A percentile compares a stretch with the other conserved stretches of the same genome.
phyloP scores from a whole-genome alignment of 352 stramenopile species.

The Lagenidium sp. region DNA sequence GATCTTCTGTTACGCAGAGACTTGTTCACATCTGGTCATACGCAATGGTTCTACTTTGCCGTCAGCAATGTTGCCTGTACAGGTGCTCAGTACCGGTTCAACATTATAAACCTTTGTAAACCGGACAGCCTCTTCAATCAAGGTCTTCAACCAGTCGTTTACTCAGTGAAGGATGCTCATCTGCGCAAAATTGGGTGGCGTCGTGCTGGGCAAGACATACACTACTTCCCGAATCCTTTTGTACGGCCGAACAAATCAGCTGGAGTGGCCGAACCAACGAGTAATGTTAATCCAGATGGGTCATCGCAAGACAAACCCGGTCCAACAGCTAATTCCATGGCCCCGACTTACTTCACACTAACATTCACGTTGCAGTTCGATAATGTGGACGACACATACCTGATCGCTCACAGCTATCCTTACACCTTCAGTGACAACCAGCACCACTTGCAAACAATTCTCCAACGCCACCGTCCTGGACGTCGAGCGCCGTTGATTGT shows the following conservation, averaged over 20 bases:
- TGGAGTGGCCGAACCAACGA: neutral
- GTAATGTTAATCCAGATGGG: too few species aligned
- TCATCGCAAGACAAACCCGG: too few species aligned
- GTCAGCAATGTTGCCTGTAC: conserved; percentile 53
- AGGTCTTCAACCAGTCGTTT: conserved; percentile 87
- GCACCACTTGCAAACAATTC: conserved; percentile 39
- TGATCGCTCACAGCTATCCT: conserved; percentile 89
- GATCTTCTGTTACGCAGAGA: conserved; percentile 86
- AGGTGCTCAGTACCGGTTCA: conserved; percentile 68
- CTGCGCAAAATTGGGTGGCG: conserved; percentile 58
- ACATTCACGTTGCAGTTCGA: conserved; percentile 83
- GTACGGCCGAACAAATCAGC: conserved; percentile 7
- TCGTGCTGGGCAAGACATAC: conserved; percentile 69
- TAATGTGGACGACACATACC: conserved; percentile 73
- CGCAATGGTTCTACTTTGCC: conserved; percentile 94
- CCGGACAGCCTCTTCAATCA: conserved; percentile 87
- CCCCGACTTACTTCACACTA: conserved; percentile 68
- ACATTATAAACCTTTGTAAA: conserved; percentile 92
- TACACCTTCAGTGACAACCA: conserved; percentile 87
- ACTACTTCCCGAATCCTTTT: conserved; percentile 80
- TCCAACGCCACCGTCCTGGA: conserved; percentile 3
- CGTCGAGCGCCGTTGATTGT: conserved; percentile 17
- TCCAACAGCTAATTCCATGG: neutral
- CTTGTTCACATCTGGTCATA: conserved; percentile 74
- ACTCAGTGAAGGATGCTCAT: conserved; percentile 61